These are phyloP conservation scores for Penicillium rolfsii DNA, from an alignment of 2,329 filamentous ascomycete genomes.

Conservation along the genomic window DNA sequence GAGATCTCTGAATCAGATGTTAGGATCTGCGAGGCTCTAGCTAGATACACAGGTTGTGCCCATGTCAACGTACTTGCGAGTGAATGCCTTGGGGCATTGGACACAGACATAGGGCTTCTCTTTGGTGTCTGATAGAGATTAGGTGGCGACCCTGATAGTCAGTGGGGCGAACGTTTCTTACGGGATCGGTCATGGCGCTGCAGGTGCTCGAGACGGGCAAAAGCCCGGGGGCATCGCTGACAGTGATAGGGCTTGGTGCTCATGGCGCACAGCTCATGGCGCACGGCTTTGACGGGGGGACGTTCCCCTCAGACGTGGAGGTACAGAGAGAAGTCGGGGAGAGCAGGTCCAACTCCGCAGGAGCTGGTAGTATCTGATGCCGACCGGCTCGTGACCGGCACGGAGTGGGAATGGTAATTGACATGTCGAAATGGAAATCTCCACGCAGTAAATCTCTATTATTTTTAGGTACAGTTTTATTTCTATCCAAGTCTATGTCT, in stretches of 20 bases:
- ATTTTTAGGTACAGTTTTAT: neutral
- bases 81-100: slow-evolving; percentile 41
- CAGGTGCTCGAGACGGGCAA: slow-evolving; percentile 41
- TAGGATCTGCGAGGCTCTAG: neutral
- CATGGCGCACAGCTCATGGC: slow-evolving; percentile 17
- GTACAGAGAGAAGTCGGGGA: neutral
- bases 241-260: slow-evolving; percentile 34
- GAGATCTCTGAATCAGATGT: slow-evolving; percentile 32
- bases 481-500: neutral
- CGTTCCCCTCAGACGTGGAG: neutral
- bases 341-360: neutral
- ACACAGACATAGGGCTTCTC: slow-evolving; percentile 39
- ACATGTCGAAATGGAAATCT: neutral
- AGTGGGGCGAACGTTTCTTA: slow-evolving; percentile 20
- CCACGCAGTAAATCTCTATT: neutral
- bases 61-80: slow-evolving; percentile 33
- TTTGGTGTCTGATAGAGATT: slow-evolving; percentile 36
- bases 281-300: neutral
- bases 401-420: neutral
- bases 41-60: neutral
- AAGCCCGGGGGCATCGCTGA: slow-evolving; percentile 35
- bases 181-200: slow-evolving; percentile 43
- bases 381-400: neutral
- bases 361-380: neutral
- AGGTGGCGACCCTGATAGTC: slow-evolving; percentile 7